A percentile compares a stretch with the other conserved stretches of the same genome.
Evolutionary conservation across 2,329 filamentous ascomycete genomes (phyloP).

Genomic region (Neospermospora avenae): DNA sequence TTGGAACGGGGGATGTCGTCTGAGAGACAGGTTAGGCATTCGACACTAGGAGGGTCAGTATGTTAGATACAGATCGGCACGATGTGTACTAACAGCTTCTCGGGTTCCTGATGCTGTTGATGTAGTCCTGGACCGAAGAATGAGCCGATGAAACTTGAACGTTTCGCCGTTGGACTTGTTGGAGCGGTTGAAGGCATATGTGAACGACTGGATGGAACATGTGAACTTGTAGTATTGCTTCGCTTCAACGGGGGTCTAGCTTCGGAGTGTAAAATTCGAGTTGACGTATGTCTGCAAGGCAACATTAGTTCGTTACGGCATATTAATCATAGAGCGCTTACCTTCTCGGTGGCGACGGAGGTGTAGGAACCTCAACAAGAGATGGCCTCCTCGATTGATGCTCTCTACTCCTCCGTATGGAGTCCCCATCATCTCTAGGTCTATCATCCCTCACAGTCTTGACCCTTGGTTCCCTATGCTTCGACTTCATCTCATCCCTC

Average conservation of each 20-base stretch:
- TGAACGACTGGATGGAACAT: constrained; percentile 18
- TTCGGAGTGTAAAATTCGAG: constrained; percentile 16
- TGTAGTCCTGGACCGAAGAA: constrained; percentile 2
- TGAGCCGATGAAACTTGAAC: constrained; percentile 17
- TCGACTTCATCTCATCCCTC: constrained; percentile 21
- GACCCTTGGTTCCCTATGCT: constrained; percentile 18
- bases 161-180: constrained; percentile 17
- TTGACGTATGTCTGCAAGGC: constrained; percentile 22
- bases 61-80: not conserved
- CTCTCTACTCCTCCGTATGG: constrained; percentile 20
- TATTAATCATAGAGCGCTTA: constrained; percentile 7
- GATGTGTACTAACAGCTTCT: constrained; percentile 27
- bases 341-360: constrained; percentile 27
- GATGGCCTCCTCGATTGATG: constrained; percentile 25
- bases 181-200: constrained; percentile 18
- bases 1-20: constrained; percentile 62
- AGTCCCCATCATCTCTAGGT: constrained; percentile 15
- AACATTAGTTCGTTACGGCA: constrained; percentile 1
- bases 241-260: constrained; percentile 21
- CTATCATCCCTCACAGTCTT: constrained; percentile 10
- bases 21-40: constrained; percentile 69
- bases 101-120: constrained; percentile 23
- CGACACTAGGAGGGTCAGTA: constrained; percentile 47
- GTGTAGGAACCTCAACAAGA: constrained; percentile 13
- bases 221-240: constrained; percentile 27